Evolutionary conservation across 805 yeast genomes (phyloP), one percentile per base, ranked within the genome.

Genomic region (Jamesozyma gamospora): DNA sequence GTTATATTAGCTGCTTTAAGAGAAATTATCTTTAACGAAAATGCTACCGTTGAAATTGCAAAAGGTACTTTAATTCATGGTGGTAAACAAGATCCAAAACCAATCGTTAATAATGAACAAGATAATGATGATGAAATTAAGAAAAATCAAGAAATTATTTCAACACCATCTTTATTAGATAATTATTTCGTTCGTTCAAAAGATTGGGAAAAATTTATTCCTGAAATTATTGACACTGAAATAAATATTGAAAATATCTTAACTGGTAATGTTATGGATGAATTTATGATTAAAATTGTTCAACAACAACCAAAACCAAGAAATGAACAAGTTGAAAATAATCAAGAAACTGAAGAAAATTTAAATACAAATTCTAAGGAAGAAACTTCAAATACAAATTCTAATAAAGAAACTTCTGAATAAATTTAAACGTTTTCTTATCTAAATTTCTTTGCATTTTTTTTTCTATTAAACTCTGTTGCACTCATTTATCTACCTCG

Each of bases 1-100:
- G 41, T 56, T 24, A 50, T 58, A 18, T 32, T 58, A 41, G 58
- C 57, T 39, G 58, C 64, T 11, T 43, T 59, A 30, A 53, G 62
- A 44, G 62, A 59, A 40, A 51, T 60, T 34, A 58, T 55, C 10
- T 47, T 47, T 21, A 55, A 57, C 41, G 55, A 51, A 37, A 39
- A 43, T 25, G 53, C 63, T 25, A 52, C 56, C 10, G 56, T 56
- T 16, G 58, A 56, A 28, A 45, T 56, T 30, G 57, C 53, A 1
- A 25, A 21, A 18, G 60, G 60, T 46, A 34, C 43, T 5, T 32
- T 41, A 40, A 29, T 28, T 6, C 21, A 17, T 15, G 41, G 41
- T 34, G 41, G 41, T 25, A 25, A 34, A 34, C 37, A 38, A 27
- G 41, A 38, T 14, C 33, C 45, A 26, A 41, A 28, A 14, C 40